Percentiles rank a stretch among this genome's conserved stretches.
phyloP scores from a whole-genome alignment of 768 basidiomycete genomes.

The Hebeloma cylindrosporum region DNA sequence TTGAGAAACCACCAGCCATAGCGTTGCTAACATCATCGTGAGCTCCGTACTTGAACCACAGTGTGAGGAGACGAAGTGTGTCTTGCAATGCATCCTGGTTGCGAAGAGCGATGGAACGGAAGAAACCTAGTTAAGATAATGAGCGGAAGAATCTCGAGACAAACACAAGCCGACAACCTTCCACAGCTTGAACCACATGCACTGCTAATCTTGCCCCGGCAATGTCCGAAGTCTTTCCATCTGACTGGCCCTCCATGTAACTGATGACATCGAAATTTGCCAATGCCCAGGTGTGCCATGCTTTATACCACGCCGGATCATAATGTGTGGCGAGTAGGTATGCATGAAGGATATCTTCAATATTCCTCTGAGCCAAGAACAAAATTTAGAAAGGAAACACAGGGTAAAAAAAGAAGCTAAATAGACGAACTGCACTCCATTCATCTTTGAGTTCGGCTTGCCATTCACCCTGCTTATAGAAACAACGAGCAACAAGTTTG shows the following conservation, averaged over 20 bases:
- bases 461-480: conserved; percentile 97
- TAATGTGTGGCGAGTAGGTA: conserved; percentile 88
- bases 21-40: conserved; percentile 88
- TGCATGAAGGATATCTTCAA: conserved; percentile 78
- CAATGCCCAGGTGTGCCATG: conserved; percentile 98
- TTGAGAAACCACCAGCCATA: conserved; percentile 82
- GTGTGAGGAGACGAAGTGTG: conserved; percentile 84
- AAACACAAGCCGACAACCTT: conserved; percentile 49
- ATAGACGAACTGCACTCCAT: conserved; percentile 67
- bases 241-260: conserved; percentile 68
- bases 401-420: background rate
- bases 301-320: conserved; percentile 97
- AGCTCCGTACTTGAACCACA: conserved; percentile 98
- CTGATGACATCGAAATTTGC: conserved; percentile 94
- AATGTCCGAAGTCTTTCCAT: conserved; percentile 55
- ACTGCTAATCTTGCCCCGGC: conserved; percentile 65
- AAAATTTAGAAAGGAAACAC: background rate
- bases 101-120: conserved; percentile 89
- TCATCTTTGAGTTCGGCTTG: conserved; percentile 77
- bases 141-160: background rate
- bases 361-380: conserved; percentile 56
- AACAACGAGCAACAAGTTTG: conserved; percentile 90
- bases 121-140: conserved; percentile 64
- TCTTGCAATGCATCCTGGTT: conserved; percentile 94
- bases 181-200: conserved; percentile 91